Percentiles rank a stretch among this genome's conserved stretches.
phyloP scores from a whole-genome alignment of 768 basidiomycete species.

The Pisolithus microcarpus region DNA sequence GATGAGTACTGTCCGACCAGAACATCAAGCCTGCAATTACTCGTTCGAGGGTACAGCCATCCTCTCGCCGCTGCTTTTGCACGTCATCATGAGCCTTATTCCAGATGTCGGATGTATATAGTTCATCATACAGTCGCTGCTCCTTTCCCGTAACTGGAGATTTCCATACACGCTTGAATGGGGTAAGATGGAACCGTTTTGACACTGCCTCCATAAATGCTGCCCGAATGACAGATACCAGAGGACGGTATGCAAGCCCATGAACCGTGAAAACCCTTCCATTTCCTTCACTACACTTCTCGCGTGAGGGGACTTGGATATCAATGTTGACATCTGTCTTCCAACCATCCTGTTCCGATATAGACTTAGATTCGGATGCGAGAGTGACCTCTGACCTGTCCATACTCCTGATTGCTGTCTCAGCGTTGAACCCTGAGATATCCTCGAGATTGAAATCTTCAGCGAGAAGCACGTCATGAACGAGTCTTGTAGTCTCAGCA shows the following conservation, averaged over 20 bases:
- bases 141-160: slow-evolving; percentile 1
- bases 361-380: too few species aligned
- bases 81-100: slow-evolving; percentile 15
- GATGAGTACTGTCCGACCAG: slow-evolving; percentile 14
- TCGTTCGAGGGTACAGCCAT: slow-evolving; percentile 5
- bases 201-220: slow-evolving; percentile 5
- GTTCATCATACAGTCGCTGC: too few species aligned
- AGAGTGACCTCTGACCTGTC: neutral
- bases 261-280: slow-evolving; percentile 17
- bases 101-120: slow-evolving; percentile 20
- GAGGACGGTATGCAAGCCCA: slow-evolving; percentile 20
- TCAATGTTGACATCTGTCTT: neutral
- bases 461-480: neutral
- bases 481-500: slow-evolving; percentile 4
- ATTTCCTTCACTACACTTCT: slow-evolving; percentile 3
- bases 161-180: slow-evolving; percentile 18
- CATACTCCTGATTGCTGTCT: slow-evolving; percentile 3
- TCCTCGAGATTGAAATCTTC: slow-evolving; percentile 5
- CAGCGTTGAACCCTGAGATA: slow-evolving; percentile 13
- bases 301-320: too few species aligned
- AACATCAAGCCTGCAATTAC: slow-evolving; percentile 15
- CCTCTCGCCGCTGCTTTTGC: slow-evolving; percentile 9
- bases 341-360: neutral
- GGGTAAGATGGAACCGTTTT: slow-evolving; percentile 19
- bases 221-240: slow-evolving; percentile 10